Evolutionary conservation across 1,284 basidiomycete genomes (phyloP).

Genomic region (Ceratobasidium sp.): DNA sequence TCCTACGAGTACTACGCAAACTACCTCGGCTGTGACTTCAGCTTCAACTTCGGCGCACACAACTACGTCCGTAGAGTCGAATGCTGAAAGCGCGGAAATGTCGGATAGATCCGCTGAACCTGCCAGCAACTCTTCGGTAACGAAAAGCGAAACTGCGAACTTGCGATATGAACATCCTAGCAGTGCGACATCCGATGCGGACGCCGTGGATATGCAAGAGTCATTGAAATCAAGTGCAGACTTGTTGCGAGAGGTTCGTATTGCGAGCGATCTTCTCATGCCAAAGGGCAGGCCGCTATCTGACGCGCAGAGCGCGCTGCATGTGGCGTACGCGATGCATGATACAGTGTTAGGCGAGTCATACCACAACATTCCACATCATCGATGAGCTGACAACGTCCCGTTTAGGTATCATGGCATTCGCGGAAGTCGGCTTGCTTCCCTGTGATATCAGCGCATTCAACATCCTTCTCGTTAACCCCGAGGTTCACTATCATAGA

Average conservation of each 20-base stretch:
- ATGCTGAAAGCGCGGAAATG: neutral
- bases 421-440: neutral
- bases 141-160: neutral
- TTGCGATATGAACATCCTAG: neutral
- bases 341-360: neutral
- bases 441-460: conserved; percentile 1
- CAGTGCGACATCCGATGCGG: neutral
- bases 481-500: neutral
- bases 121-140: neutral
- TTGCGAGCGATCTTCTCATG: neutral
- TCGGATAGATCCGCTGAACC: neutral
- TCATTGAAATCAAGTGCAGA: neutral
- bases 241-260: neutral
- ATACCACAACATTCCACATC: too few species aligned
- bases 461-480: neutral
- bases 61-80: too few species aligned
- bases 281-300: neutral
- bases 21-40: too few species aligned
- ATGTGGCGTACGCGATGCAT: neutral
- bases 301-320: neutral
- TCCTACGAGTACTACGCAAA: neutral
- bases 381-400: too few species aligned
- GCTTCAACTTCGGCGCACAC: too few species aligned
- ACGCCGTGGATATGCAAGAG: neutral
- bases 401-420: neutral